Conservation (phyloP, 2,329 filamentous ascomycete genomes). For the Lasiodiplodia hormozganensis region DNA sequence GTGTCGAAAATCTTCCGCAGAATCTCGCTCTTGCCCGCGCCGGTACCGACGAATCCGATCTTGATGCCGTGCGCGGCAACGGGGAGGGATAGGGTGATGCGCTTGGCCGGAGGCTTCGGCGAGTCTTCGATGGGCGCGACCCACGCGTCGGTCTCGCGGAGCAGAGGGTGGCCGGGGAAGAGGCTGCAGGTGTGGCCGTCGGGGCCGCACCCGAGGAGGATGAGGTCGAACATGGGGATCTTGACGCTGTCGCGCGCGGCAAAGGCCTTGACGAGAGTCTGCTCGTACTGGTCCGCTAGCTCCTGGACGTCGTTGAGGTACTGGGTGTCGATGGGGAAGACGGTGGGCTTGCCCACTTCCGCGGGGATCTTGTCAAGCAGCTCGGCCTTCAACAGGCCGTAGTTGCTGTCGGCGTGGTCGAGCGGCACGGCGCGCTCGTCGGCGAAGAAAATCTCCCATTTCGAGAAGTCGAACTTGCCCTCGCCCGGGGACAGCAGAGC, state of each 20-base stretch:
- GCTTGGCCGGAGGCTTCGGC: conserved; percentile 88
- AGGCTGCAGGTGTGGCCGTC: conserved; percentile 97
- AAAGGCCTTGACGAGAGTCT: conserved; percentile 83
- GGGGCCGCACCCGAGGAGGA: conserved; percentile 91
- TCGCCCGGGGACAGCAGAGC: conserved; percentile 71
- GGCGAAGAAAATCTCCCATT: conserved; percentile 98
- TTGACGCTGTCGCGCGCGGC: conserved; percentile 93
- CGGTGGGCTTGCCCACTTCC: conserved; percentile 68
- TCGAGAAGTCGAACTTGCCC: conserved; percentile 71
- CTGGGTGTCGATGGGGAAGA: conserved; percentile 78
- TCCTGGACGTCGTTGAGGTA: conserved; percentile 83
- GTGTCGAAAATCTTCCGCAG: conserved; percentile 90
- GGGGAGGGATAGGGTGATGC: conserved; percentile 91
- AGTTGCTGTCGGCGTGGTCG: conserved; percentile 93
- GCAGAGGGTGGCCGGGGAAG: conserved; percentile 86
- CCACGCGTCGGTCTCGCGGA: conserved; percentile 89
- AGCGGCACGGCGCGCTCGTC: conserved; percentile 95
- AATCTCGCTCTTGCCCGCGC: conserved; percentile 86
- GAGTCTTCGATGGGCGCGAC: conserved; percentile 91
- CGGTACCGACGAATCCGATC: conserved; percentile 91
- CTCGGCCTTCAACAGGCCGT: conserved; percentile 84
- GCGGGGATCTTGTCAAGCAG: conserved; percentile 85
- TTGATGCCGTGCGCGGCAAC: conserved; percentile 87
- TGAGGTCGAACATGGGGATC: conserved; percentile 91
- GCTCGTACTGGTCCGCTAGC: conserved; percentile 91